phyloP scores from a whole-genome alignment of 305 asterid species.

The Solanum hybrid region DNA sequence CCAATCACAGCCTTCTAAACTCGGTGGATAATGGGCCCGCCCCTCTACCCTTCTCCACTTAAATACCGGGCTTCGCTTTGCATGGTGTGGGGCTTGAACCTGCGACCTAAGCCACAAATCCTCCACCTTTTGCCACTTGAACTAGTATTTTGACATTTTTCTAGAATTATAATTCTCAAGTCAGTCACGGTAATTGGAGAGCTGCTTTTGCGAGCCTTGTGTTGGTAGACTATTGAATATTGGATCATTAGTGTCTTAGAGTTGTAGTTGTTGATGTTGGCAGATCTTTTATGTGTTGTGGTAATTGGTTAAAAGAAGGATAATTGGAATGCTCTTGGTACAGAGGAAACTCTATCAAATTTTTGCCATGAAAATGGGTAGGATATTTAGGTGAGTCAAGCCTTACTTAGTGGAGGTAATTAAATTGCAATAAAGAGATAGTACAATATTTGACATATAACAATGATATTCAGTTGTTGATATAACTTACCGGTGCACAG shows the following conservation, averaged over 20 bases:
- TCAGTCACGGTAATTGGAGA: neutral
- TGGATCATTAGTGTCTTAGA: neutral
- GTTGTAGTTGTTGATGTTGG: neutral
- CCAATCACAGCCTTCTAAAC: too few species aligned
- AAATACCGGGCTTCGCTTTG: too few species aligned
- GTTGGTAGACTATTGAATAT: neutral
- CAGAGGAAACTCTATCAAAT: neutral
- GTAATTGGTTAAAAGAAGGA: neutral
- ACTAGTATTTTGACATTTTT: neutral
- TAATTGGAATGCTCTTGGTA: neutral
- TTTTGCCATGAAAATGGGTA: neutral
- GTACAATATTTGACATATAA: neutral
- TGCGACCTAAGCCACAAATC: too few species aligned
- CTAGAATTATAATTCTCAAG: neutral
- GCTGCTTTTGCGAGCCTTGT: neutral
- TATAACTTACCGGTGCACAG: slow-evolving; percentile 64
- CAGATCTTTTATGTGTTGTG: neutral
- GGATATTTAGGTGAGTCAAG: neutral
- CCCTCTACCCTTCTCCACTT: too few species aligned
- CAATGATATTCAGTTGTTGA: neutral
- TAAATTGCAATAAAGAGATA: neutral
- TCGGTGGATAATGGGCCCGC: too few species aligned
- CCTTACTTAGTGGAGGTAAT: neutral
- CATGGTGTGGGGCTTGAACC: too few species aligned
- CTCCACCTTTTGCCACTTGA: too few species aligned